Evolutionary conservation across 331 rosid species (phyloP), one percentile per base, ranked within the genome.

Genomic region (Malus hybrid): DNA sequence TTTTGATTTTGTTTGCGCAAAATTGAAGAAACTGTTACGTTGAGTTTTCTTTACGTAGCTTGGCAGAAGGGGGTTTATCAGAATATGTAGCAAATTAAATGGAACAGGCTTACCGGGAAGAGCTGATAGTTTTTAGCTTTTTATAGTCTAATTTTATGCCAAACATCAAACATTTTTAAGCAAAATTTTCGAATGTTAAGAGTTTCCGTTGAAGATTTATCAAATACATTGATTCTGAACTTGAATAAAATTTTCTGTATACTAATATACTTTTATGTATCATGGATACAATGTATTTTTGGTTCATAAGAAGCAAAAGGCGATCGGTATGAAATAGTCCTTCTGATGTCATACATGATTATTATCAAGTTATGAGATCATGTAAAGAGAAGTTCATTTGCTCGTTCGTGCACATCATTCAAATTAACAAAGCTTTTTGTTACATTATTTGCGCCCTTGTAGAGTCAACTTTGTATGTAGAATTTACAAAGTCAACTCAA

Each of bases 401-500:
- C 24, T 24, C 8, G 10, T 22, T 24, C 33, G 72, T 67, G 56
- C 68, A 48, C 66, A 30, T 68, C 28, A 61, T 69, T 55, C 34
- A 19, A 24, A 46, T 76, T 72, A 75, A 71, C 22, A 81, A 75
- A 44, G 72, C 33, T 60, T 87, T 39, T 58, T 30, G 42, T 53
- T 75, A 62, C 75, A 77, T 81, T 75, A 82, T 74, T 65, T 42
- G 69, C 77, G 77, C 79, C 78, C 77, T 77, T 80, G 32, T 70
- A 42, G 56, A 68, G 87, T 76, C 85, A 82, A 77, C 82, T 78
- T 36, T 56, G 52, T 74, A 69, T 42, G 20, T 74, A 44, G 61
- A 29, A 64, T 81, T 74, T 79, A 70, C 75, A 39, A 72, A 70
- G 88, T 87, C 93, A 83, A 85, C 87, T 79, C 58, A 3, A 11